Evolutionary conservation across 1,284 basidiomycete species (phyloP), one percentile per base, ranked within the genome.

Genomic region (Boletellus deceptivus): DNA sequence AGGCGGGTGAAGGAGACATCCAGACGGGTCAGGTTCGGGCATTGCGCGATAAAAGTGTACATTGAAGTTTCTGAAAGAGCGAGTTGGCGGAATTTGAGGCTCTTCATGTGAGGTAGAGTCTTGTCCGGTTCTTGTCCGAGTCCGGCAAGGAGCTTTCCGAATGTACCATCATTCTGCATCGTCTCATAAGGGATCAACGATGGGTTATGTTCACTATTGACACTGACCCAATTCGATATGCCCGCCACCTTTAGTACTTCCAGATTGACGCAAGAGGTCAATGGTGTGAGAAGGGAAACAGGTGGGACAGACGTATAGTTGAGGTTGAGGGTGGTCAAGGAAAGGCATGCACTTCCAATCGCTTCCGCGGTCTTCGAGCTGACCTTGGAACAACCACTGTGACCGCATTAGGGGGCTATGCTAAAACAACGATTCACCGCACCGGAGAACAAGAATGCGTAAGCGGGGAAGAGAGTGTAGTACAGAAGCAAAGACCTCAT

Each of bases 1-100:
- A 84, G 59, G n/a, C 63, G 63, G 1, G 84, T 88, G 65, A 86
- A 88, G 0, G 85, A 85, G 9, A 84, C 55, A 56, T 88, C 84
- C 8, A 88, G 67, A 13, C 77, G 76, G 34, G 65, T 68, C 20
- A 88, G 56, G 46, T 75, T 73, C 1, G 82, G 81, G 53, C 75
- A 84, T 14, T 71, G 56, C 0, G 66, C 58, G 6, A 84, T 59
- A 14, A 84, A 62, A 6, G 65, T 57, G 29, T 65, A 63, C 10
- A 86, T 43, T 0, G 78, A 73, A 0, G 57, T 54, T 50, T 86
- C 83, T 4, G 78, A 75, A 38, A 86, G 62, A 3, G 67, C 59
- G 4, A 76, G 72, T 57, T 82, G 76, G n/a, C 82, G 76, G 13
- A 88, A 67, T 59, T 88, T 88, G 25, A 88, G 66, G 2, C 72